phyloP scores from a whole-genome alignment of 2,329 filamentous ascomycete genomes.

The Microsporum audouinii region DNA sequence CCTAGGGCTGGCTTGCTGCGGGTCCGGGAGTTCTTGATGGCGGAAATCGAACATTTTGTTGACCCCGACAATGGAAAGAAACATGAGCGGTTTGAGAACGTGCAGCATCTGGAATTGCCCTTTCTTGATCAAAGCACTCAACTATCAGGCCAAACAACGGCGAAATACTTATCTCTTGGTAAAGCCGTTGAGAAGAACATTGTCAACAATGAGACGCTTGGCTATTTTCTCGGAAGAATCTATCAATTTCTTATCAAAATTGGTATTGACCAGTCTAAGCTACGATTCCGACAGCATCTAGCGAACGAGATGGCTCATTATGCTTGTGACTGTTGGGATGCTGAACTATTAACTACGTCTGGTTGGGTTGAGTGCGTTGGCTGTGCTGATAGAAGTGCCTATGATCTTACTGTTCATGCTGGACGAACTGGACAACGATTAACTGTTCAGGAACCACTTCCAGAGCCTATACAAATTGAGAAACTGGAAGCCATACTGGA shows the following conservation, averaged over 20 bases:
- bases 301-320: slow-evolving; percentile 85
- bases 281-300: slow-evolving; percentile 98
- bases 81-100: slow-evolving; percentile 74
- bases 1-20: slow-evolving; percentile 81
- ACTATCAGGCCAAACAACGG: slow-evolving; percentile 68
- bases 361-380: slow-evolving; percentile 99
- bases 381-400: slow-evolving; percentile 89
- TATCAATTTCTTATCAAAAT: slow-evolving; percentile 81
- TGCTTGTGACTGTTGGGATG: slow-evolving; percentile 95
- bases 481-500: slow-evolving; percentile 81
- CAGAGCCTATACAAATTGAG: slow-evolving; percentile 66
- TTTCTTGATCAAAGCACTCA: slow-evolving; percentile 79
- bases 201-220: slow-evolving; percentile 94
- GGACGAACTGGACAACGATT: slow-evolving; percentile 84
- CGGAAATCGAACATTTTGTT: slow-evolving; percentile 97
- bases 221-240: slow-evolving; percentile 93
- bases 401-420: slow-evolving; percentile 82
- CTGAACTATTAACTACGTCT: slow-evolving; percentile 78
- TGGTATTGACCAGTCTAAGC: slow-evolving; percentile 74
- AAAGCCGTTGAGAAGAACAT: slow-evolving; percentile 71
- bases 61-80: slow-evolving; percentile 93
- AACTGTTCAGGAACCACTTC: slow-evolving; percentile 68
- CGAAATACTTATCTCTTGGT: slow-evolving; percentile 64
- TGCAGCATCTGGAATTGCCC: slow-evolving; percentile 70
- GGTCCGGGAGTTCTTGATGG: slow-evolving; percentile 96